Base-by-base conservation (phyloP, 2,329 filamentous ascomycete genomes). In the Dissoconium aciculare region DNA sequence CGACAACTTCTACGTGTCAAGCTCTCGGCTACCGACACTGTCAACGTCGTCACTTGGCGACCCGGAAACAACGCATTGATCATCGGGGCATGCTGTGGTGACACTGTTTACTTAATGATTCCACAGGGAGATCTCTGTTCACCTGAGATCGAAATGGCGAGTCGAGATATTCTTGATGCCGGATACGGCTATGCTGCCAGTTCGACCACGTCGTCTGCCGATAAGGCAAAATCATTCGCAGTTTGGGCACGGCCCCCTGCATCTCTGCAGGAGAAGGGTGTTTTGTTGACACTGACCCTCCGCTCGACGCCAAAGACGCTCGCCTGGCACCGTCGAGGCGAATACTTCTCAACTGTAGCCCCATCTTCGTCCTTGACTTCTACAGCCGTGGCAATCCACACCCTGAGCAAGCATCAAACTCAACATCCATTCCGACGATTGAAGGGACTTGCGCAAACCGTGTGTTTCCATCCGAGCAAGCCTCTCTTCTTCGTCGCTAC, bases 401-500 rank as follows among this genome's bases (percentile, higher is more conserved):
- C 87, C 0, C 64, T 98, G 38, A 89, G 81, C 34, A 93, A 92
- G 56, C 89, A 98, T 58, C 69, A 87, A 27, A 94, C 84, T 3
- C 89, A 98, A 56, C 76, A 89, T 41, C 91, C 89, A 15, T 95
- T 98, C 72, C 78, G 82, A 37, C 69, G 71, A 35, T 57, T 77
- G 40, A 73, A 73, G 49, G 74, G 74, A 36, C 74, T 83, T 28
- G 82, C 85, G 2, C 87, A 95, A 57, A 78, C 79, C 1, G 85
- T 84, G 4, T 82, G 85, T 44, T 98, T 98, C 68, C 91, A 98
- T 56, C 89, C 89, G 2, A 81, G 77, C 24, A 78, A 84, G 43
- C 85, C 89, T 0, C 73, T 93, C 29, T 85, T 98, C 62, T 95
- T 95, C 52, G 82, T 98, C 33, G 89, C 89, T 3, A 95, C 91